These are phyloP conservation scores for Saccharomycopsis guyanensis DNA, from an alignment of 805 yeast genomes.

Conservation along the genomic window DNA sequence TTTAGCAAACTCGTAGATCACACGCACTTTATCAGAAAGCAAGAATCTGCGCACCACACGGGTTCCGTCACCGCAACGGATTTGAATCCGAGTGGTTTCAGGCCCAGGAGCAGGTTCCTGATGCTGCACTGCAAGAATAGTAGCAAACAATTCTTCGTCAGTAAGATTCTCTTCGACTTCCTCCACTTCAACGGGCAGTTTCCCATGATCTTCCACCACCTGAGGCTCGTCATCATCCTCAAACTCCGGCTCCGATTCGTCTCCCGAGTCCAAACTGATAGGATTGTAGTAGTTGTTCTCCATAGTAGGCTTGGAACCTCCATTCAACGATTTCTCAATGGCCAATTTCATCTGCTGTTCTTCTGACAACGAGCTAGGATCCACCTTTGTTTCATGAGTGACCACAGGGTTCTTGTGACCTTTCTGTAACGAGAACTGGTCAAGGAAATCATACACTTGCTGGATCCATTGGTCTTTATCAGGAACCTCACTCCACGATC, in stretches of 20 bases:
- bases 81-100: constrained; percentile 68
- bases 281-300: constrained; percentile 14
- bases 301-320: constrained; percentile 22
- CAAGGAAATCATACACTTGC: constrained; percentile 64
- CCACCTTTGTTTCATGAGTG: constrained; percentile 49
- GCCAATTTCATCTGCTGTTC: constrained; percentile 81
- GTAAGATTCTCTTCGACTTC: constrained; percentile 26
- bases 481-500: constrained; percentile 67
- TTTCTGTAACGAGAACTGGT: constrained; percentile 55
- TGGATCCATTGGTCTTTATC: constrained; percentile 49
- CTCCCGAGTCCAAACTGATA: constrained; percentile 17
- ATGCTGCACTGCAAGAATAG: constrained; percentile 43
- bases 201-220: constrained; percentile 24
- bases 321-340: constrained; percentile 53
- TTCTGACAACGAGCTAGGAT: constrained; percentile 62
- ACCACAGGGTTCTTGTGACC: constrained; percentile 34
- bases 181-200: constrained; percentile 13
- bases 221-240: constrained; percentile 17
- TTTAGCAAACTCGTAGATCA: constrained; percentile 63
- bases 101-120: constrained; percentile 48
- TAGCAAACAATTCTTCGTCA: constrained; percentile 39
- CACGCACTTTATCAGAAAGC: constrained; percentile 47
- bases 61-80: constrained; percentile 84
- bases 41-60: constrained; percentile 67
- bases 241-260: constrained; percentile 17